Percentiles rank a stretch among this genome's conserved stretches.
Conservation (phyloP, 2,329 filamentous ascomycete species). For the Lecanicillium sp. region DNA sequence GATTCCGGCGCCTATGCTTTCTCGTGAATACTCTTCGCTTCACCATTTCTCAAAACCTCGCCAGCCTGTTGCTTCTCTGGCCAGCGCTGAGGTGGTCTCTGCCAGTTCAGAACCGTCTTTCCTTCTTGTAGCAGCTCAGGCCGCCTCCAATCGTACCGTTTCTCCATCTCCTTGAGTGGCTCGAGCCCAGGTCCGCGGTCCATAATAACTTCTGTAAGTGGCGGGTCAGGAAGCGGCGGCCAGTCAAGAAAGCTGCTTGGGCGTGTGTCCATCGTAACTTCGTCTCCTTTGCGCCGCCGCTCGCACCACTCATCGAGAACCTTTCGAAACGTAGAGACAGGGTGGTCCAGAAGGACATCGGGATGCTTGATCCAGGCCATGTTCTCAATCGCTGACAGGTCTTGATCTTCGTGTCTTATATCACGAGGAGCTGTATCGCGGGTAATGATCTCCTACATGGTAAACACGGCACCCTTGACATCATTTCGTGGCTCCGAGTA, state of each 20-base stretch:
- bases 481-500: conserved; percentile 18
- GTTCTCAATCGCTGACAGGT: conserved; percentile 12
- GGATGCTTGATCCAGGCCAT: conserved; percentile 23
- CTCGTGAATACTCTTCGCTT: background rate
- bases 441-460: conserved; percentile 28
- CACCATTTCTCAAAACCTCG: background rate
- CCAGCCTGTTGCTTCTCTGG: background rate
- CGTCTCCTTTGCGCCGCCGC: conserved; percentile 8
- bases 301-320: conserved; percentile 19
- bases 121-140: conserved; percentile 9
- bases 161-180: conserved; percentile 2
- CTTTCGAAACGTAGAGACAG: conserved; percentile 19
- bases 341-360: conserved; percentile 22
- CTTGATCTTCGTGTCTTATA: conserved; percentile 17
- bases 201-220: background rate
- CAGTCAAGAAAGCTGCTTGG: conserved; percentile 17
- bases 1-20: no score
- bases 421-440: conserved; percentile 15
- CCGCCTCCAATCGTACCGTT: conserved; percentile 3
- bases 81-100: conserved; percentile 14
- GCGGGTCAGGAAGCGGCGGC: conserved; percentile 11
- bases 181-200: background rate
- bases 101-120: conserved; percentile 12
- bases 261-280: conserved; percentile 10
- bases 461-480: conserved; percentile 25